Conservation (phyloP, 176 grass and related monocot species). For the Olyra latifolia region DNA sequence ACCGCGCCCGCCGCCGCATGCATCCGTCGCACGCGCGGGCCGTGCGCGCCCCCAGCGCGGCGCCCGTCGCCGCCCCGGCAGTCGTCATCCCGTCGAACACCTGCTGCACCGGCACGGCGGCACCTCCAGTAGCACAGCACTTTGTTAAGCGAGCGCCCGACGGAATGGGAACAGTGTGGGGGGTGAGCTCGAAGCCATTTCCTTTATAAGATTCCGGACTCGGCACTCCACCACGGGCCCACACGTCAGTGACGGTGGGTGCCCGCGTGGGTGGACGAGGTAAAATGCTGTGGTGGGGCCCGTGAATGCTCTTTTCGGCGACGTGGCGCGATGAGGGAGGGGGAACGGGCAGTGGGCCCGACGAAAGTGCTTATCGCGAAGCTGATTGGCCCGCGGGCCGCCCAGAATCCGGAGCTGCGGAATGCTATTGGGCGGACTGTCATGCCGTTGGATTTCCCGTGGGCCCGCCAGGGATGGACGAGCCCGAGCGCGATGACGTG, state of each 20-base stretch:
- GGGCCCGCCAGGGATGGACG: constrained; percentile 19
- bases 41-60: constrained; percentile 55
- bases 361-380: constrained; percentile 54
- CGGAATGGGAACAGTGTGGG: constrained; percentile 27
- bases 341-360: constrained; percentile 7
- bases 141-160: no score
- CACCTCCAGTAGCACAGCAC: no score
- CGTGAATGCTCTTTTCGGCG: constrained; percentile 39
- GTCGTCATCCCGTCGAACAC: constrained; percentile 40
- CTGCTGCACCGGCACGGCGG: background rate
- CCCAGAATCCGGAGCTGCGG: constrained; percentile 46
- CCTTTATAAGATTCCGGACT: constrained; percentile 37
- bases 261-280: background rate
- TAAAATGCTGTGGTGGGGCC: constrained; percentile 18
- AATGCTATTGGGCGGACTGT: constrained; percentile 68
- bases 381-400: constrained; percentile 46
- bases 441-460: constrained; percentile 51
- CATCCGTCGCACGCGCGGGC: constrained; percentile 78
- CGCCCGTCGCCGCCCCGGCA: constrained; percentile 26
- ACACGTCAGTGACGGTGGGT: background rate
- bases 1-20: constrained; percentile 69
- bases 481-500: background rate
- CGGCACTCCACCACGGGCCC: background rate
- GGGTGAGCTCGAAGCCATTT: constrained; percentile 8
- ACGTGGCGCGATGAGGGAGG: constrained; percentile 25